These are phyloP conservation scores for Discostella stelligeroides DNA, from an alignment of 108 stramenopile species.

Conservation along the genomic window DNA sequence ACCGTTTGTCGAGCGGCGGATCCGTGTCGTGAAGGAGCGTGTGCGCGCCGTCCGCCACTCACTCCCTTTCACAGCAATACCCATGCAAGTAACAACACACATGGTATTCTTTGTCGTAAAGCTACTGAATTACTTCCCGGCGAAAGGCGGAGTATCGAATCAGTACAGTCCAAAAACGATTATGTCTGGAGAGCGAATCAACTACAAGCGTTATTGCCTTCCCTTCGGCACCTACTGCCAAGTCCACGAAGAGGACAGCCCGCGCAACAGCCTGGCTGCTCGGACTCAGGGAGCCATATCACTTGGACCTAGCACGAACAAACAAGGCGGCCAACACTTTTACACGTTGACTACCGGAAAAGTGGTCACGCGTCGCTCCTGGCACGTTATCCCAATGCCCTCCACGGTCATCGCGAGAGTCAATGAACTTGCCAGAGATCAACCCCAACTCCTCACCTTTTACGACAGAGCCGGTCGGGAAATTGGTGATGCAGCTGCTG, in stretches of 20 bases:
- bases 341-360: not conserved
- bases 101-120: conserved; percentile 14
- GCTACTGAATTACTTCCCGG: conserved; percentile 18
- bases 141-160: conserved; percentile 14
- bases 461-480: not conserved
- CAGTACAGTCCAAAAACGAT: conserved; percentile 16
- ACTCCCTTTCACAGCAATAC: not conserved
- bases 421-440: not conserved
- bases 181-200: conserved; percentile 15
- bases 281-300: conserved; percentile 12
- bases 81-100: not conserved
- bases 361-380: not conserved
- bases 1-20: conserved; percentile 1
- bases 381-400: conserved; percentile 1
- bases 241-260: conserved; percentile 18
- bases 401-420: conserved; percentile 1
- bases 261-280: conserved; percentile 6
- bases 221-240: conserved; percentile 11
- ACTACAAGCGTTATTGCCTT: conserved; percentile 15
- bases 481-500: conserved; percentile 3
- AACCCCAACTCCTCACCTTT: not conserved
- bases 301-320: conserved; percentile 1
- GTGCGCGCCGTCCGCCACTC: too few species aligned
- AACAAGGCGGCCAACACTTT: conserved; percentile 11
- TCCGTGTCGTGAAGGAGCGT: conserved; percentile 16